Conservation (phyloP, 768 basidiomycete species). For the Pulveroboletus ravenelii region DNA sequence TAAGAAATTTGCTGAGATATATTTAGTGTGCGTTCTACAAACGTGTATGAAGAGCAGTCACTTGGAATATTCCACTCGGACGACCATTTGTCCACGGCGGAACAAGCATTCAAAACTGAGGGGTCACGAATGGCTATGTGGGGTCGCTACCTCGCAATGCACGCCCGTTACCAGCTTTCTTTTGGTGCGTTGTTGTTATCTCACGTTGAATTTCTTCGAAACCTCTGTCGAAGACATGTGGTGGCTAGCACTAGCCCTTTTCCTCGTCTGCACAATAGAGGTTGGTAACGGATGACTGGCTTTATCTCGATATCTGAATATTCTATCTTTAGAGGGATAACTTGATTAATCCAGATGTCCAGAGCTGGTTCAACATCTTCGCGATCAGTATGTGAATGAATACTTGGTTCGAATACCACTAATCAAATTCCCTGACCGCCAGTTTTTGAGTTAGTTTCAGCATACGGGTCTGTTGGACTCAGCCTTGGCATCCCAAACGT, state of each 20-base stretch:
- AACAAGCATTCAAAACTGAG: constrained; percentile 36
- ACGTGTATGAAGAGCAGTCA: constrained; percentile 91
- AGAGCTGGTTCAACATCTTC: constrained; percentile 82
- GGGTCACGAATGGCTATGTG: constrained; percentile 59
- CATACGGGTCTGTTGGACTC: constrained; percentile 86
- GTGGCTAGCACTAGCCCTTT: constrained; percentile 85
- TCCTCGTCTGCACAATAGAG: constrained; percentile 92
- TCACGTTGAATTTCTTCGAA: background rate
- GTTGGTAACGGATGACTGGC: constrained; percentile 35
- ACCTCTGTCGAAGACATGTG: constrained; percentile 74
- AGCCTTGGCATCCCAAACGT: constrained; percentile 85
- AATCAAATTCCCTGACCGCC: background rate
- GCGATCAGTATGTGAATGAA: constrained; percentile 50
- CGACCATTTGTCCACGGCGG: constrained; percentile 46
- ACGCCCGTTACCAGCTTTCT: constrained; percentile 83
- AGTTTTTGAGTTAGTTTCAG: constrained; percentile 88
- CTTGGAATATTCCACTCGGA: constrained; percentile 68
- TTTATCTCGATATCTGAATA: background rate
- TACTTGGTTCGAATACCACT: background rate
- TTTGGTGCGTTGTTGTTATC: constrained; percentile 54
- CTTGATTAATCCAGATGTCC: constrained; percentile 48
- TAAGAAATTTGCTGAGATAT: background rate
- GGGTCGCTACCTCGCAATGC: constrained; percentile 75
- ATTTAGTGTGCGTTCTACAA: constrained; percentile 79
- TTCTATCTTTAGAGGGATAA: constrained; percentile 47